Evolutionary conservation across 169 alveolate genomes (phyloP), one percentile per base, ranked within the genome.

Genomic region (Toxoplasma gondii): DNA sequence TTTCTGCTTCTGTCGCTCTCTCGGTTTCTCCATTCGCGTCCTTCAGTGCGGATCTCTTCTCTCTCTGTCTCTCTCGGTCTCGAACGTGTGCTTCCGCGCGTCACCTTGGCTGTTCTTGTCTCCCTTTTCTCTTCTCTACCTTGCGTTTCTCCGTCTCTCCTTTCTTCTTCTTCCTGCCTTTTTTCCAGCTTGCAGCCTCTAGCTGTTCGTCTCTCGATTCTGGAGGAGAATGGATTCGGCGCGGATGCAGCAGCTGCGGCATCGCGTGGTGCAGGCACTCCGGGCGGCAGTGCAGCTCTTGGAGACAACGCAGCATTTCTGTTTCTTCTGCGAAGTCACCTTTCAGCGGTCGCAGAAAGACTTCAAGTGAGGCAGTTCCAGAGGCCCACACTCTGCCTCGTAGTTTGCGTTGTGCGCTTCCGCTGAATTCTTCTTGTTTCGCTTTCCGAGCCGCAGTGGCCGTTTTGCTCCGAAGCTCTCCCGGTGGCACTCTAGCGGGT

Each of bases 231-330:
- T 38, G 90, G 90, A 16, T 82, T 31, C 67, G 90, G 90, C 58
- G 83, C 45, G 29, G 92, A 58, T n/a, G 94, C 94, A 38, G 94
- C 91, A 29, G 94, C 90, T 19, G 90, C 94, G 22, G 84, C 94
- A 9, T 24, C 58, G 5, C 67, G 12, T 38, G 74, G 41, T 7
- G 43, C 43, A 7, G 27, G 83, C 44, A 31, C 49, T 12, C 10
- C 31, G 16, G 54, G 94, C 49, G 90, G 36, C 69, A 49, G 67
- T 7, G 22, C 44, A 31, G 41, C 69, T 12, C 90, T 82, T 7
- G 90, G 90, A 0, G 44, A 41, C 39, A 82, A 44, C 67, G 53
- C 90, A 41, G 41, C 90, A 38, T 38, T 82, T 27, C 64, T 82
- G 36, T 43, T 82, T 17, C 90, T 43, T 16, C 90, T 82, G 4